A percentile compares a stretch with the other conserved stretches of the same genome.
These are phyloP conservation scores for Eucalyptus leucophloia DNA, from an alignment of 345 rosid genomes.

Conservation along the genomic window DNA sequence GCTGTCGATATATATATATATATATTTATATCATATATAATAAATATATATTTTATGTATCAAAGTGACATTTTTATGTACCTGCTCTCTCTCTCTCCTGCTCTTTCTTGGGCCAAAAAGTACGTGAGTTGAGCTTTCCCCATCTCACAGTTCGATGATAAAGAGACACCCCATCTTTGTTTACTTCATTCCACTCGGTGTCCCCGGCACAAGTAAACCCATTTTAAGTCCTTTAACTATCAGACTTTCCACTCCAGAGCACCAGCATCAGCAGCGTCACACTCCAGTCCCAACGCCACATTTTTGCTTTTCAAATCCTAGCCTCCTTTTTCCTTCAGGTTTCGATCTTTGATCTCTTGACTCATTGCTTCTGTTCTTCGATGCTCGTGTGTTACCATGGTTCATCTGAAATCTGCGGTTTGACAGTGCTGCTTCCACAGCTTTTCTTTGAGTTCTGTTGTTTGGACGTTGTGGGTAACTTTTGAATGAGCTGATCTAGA, in stretches of 20 bases:
- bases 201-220: too few species aligned
- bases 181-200: too few species aligned
- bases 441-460: background rate
- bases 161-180: too few species aligned
- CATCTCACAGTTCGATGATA: too few species aligned
- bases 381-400: background rate
- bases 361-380: background rate
- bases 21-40: too few species aligned
- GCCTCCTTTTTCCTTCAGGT: background rate
- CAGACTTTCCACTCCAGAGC: too few species aligned
- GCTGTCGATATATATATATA: background rate
- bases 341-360: background rate
- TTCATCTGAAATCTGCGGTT: background rate
- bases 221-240: too few species aligned
- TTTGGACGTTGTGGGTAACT: background rate
- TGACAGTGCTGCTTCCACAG: background rate
- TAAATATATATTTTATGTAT: too few species aligned
- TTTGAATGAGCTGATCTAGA: constrained; percentile 9
- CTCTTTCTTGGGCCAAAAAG: background rate
- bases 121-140: too few species aligned
- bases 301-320: background rate
- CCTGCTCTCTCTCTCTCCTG: background rate
- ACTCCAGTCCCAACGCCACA: background rate
- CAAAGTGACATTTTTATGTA: background rate
- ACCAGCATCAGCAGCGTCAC: too few species aligned